Conservation (phyloP, 2,329 filamentous ascomycete genomes). For the Mariannaea sp. region DNA sequence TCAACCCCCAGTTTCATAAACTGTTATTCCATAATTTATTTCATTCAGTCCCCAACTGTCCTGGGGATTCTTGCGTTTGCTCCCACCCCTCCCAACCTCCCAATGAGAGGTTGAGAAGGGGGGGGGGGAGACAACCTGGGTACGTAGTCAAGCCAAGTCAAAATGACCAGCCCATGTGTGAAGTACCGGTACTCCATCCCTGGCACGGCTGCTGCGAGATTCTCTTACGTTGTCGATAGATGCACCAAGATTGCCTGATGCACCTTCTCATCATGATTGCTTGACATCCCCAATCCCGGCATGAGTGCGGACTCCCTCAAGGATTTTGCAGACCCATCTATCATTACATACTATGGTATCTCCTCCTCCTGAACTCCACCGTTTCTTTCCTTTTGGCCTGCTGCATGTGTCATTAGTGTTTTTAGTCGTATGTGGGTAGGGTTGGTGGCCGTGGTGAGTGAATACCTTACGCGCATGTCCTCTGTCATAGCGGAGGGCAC, state of each 20-base stretch:
- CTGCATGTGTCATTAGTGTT: slow-evolving; percentile 16
- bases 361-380: not conserved
- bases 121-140: too few relatives aligned
- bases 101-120: too few relatives aligned
- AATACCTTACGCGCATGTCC: too few relatives aligned
- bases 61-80: too few relatives aligned
- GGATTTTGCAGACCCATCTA: slow-evolving; percentile 1
- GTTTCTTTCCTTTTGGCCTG: not conserved
- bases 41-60: too few relatives aligned
- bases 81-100: slow-evolving; percentile 22
- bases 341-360: too few relatives aligned
- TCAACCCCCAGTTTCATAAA: too few relatives aligned
- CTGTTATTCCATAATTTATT: too few relatives aligned
- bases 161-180: slow-evolving; percentile 18
- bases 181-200: too few relatives aligned
- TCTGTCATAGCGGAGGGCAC: not conserved
- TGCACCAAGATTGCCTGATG: slow-evolving; percentile 2
- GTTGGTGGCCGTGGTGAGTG: not conserved
- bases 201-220: slow-evolving; percentile 13
- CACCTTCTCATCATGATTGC: slow-evolving; percentile 6
- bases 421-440: not conserved
- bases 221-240: slow-evolving; percentile 24
- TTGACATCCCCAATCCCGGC: slow-evolving; percentile 10
- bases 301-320: not conserved
- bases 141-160: slow-evolving; percentile 18